These are phyloP conservation scores for Taxillus chinensis DNA, from an alignment of 164 flowering plant genomes.

Conservation along the genomic window DNA sequence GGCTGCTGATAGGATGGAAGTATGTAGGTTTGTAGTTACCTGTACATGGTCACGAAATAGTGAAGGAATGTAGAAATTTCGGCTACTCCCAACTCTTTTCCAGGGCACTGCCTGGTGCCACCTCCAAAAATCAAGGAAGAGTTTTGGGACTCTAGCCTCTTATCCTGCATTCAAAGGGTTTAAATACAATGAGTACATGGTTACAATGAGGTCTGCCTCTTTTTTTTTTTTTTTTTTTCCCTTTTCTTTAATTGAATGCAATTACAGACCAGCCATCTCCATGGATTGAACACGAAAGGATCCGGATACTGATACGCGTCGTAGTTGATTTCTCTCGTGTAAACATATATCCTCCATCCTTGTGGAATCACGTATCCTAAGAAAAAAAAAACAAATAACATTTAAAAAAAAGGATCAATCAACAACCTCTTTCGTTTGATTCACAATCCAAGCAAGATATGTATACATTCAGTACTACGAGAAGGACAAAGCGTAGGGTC, in stretches of 20 bases:
- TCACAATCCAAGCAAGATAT: no score
- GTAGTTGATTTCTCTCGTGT: constrained; percentile 39
- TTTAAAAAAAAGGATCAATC: not conserved
- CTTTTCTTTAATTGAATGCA: no score
- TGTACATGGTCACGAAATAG: constrained; percentile 36
- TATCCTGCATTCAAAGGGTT: constrained; percentile 15
- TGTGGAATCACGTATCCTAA: constrained; percentile 42
- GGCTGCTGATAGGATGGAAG: no score
- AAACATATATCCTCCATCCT: constrained; percentile 54
- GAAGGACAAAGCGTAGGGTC: no score
- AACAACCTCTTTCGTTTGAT: not conserved
- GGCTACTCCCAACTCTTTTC: constrained; percentile 38
- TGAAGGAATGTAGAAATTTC: constrained; percentile 37
- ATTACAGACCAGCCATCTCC: constrained; percentile 53
- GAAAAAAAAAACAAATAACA: not conserved
- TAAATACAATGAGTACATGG: not conserved
- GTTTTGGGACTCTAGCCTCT: constrained; percentile 20
- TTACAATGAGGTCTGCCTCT: no score
- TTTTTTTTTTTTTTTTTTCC: no score
- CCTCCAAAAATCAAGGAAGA: constrained; percentile 35
- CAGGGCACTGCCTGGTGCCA: constrained; percentile 40
- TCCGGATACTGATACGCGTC: constrained; percentile 39
- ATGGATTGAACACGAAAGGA: constrained; percentile 43
- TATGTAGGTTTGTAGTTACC: constrained; percentile 8
- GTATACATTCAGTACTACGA: no score